phyloP scores from a whole-genome alignment of 2,329 filamentous ascomycete genomes.

The Akanthomyces muscarius region DNA sequence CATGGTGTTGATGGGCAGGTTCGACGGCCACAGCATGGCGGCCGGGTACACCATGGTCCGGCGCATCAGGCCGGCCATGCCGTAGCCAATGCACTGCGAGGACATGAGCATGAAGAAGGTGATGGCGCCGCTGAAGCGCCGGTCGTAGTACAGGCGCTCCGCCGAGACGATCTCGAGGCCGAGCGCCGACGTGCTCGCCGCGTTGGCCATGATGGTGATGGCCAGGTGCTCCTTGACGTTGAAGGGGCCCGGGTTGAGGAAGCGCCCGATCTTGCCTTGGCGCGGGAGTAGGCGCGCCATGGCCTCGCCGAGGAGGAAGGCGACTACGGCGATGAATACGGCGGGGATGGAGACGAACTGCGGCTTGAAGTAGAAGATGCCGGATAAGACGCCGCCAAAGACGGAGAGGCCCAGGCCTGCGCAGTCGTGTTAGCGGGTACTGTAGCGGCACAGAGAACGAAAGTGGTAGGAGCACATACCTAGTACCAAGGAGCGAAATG shows the following conservation, averaged over 20 bases:
- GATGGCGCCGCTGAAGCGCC: constrained; percentile 34
- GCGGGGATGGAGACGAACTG: constrained; percentile 8
- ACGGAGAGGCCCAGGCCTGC: constrained; percentile 10
- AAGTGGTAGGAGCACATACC: background rate
- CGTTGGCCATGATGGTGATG: constrained; percentile 41
- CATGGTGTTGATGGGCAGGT: constrained; percentile 28
- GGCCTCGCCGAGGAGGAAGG: constrained; percentile 10
- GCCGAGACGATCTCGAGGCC: constrained; percentile 40
- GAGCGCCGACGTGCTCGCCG: constrained; percentile 32
- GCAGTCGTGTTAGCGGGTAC: background rate
- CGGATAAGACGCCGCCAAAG: constrained; percentile 12
- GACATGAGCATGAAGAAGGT: constrained; percentile 44
- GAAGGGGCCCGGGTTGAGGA: constrained; percentile 28
- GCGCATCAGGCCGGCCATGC: constrained; percentile 44
- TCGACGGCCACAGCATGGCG: constrained; percentile 35
- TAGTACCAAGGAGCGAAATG: constrained; percentile 5
- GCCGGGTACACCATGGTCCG: constrained; percentile 44
- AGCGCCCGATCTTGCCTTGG: background rate
- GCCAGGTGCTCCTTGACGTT: constrained; percentile 30
- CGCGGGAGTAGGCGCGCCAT: constrained; percentile 10
- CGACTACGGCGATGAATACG: constrained; percentile 15
- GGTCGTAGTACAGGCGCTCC: constrained; percentile 44
- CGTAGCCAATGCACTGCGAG: constrained; percentile 47
- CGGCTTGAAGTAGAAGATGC: constrained; percentile 17
- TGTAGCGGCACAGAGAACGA: background rate